Base-by-base conservation (phyloP, 2,329 filamentous ascomycete species). In the Simplicillium sp. region DNA sequence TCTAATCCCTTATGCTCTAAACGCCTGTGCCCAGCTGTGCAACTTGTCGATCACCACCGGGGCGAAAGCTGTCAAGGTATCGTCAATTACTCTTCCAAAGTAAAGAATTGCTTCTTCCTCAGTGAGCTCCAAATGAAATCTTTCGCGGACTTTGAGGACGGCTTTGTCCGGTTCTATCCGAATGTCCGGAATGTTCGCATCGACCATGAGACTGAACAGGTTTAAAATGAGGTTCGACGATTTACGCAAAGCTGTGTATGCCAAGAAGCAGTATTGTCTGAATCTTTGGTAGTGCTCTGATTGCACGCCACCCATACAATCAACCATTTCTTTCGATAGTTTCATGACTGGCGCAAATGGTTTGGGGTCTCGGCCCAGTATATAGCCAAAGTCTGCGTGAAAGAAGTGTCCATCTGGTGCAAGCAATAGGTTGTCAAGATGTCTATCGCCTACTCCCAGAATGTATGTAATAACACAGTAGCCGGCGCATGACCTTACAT, bases 381-480 rank as follows among this genome's bases (percentile, higher is more conserved):
- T 98, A 62, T 94, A 98, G 34, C 94, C 92, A 54, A 98, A 98
- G 60, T 98, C 92, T 25, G 90, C 89, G 59, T 98, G 92, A 73
- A 98, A 96, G 69, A 98, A 98, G 61, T 94, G 87, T 0, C 80
- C 92, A 50, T 89, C 84, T 1, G 92, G 89, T 0, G 88, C 79
- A 5, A 98, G 77, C 18, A 98, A 79, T 1, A 98, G 77, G 54
- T 98, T 98, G 59, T 98, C 92, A 3, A 97, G 74, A 62, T 98
- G 92, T 2, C 92, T 82, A 58, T 98, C 92, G 15, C 92, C 92
- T 3, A 98, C 92, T 28, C 92, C 94, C 11, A 98, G 77, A 13
- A 98, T 85, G 60, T 98, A 98, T 0, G 94, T 98, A 50, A 98
- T 96, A 12, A 98, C 92, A 60, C 92, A 97, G 64, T 98, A 98